Base-by-base conservation (phyloP, 495 filamentous ascomycete genomes). In the Daldinia vernicosa region DNA sequence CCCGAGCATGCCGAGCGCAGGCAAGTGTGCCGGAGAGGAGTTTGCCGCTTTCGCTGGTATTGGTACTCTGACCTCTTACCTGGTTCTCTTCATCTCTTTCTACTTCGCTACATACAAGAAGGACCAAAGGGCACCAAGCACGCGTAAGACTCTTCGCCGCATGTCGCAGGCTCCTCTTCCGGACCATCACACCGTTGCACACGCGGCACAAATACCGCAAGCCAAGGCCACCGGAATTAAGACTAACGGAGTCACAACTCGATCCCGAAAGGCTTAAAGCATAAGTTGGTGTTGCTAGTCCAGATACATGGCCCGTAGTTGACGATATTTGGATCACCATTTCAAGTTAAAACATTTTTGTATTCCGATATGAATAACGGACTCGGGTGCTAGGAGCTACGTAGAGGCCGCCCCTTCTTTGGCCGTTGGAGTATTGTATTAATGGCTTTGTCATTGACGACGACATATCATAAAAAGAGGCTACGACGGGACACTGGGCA, bases 11-110 rank as follows among this genome's bases (percentile, higher is more conserved):
- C 95, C 95, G 19, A 95, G 91, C 77, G 80, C 83, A 33, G 95
- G 95, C 74, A 84, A 88, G 67, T 99, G 95, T 77, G 93, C 95
- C 15, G 95, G 95, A 72, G 95, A 98, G 85, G 95, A 99, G 83
- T 98, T 97, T 76, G 95, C 95, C 58, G 95, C 95, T 27, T 92
- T 98, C 78, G 88, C 94, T 58, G 95, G 95, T 73, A 95, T 97
- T 63, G 93, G 85, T 64, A 96, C 97, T 76, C 83, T 99, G 74
- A 92, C 86, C 82, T 95, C 92, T 47, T 99, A 99, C 87, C 89
- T 99, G 62, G 84, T 98, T 69, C 92, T 99, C 63, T 99, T 99
- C 88, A 97, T 99, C 84, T 93, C 91, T 56, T 99, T 99, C 91
- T 99, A 99, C 87, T 84, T 96, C 69, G 93, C 93, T 54, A 99